phyloP scores from a whole-genome alignment of 2,329 filamentous ascomycete genomes.

The Hymenotorrendiella dingleyae region DNA sequence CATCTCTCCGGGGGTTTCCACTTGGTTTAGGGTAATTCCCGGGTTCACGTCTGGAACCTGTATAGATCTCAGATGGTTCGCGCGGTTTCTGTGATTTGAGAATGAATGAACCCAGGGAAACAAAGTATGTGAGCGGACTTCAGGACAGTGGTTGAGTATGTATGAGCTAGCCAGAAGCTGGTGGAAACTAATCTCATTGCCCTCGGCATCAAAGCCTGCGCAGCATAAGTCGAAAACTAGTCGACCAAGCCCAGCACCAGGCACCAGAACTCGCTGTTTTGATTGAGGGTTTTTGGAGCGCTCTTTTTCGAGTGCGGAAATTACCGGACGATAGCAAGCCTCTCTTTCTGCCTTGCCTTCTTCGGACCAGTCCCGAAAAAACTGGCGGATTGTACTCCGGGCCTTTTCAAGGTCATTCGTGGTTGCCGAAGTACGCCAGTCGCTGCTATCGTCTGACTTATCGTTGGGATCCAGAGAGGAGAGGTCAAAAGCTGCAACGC shows the following conservation, averaged over 20 bases:
- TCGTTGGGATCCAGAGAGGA: conserved; percentile 11
- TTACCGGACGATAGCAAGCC: conserved; percentile 71
- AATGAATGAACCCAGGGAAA: conserved; percentile 85
- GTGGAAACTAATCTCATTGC: conserved; percentile 96
- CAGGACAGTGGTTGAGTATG: conserved; percentile 62
- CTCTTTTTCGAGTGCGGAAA: conserved; percentile 56
- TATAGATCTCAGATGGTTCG: conserved; percentile 69
- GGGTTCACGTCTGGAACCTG: conserved; percentile 77
- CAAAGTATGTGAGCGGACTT: conserved; percentile 60
- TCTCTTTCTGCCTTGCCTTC: conserved; percentile 69
- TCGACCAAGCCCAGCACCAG: conserved; percentile 82
- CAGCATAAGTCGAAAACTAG: conserved; percentile 81
- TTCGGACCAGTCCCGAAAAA: conserved; percentile 89
- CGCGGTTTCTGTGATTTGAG: conserved; percentile 72
- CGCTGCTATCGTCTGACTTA: conserved; percentile 26
- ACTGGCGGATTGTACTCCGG: conserved; percentile 83
- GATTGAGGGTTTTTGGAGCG: conserved; percentile 20
- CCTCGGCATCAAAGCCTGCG: conserved; percentile 69
- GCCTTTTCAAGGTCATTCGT: conserved; percentile 81
- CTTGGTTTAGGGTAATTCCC: conserved; percentile 43
- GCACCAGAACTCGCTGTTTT: conserved; percentile 61
- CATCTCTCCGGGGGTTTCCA: conserved; percentile 56
- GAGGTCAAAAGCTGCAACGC: conserved; percentile 61
- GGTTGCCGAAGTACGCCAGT: conserved; percentile 68
- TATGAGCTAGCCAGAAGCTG: conserved; percentile 82